Evolutionary conservation across 2,329 filamentous ascomycete genomes (phyloP), one percentile per base, ranked within the genome.

Genomic region (Aspergillus fischeri): DNA sequence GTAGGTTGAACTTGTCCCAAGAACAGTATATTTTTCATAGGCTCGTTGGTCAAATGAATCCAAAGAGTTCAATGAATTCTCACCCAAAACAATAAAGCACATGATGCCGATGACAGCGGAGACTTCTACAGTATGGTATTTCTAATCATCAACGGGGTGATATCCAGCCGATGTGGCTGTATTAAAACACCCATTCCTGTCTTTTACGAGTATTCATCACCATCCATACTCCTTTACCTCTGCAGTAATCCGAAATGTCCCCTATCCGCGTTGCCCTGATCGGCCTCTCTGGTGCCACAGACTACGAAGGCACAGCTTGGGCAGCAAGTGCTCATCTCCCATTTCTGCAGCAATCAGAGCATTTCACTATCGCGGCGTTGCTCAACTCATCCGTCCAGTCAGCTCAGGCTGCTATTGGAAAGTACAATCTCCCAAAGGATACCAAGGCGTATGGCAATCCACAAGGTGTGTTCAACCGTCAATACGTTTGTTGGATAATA

Each of bases 361-460:
- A 54, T n/a, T 58, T 56, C 24, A 38, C 57, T n/a, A 44, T 62
- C n/a, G 29, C 56, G 2, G 58, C 60, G 8, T 25, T 60, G 11
- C 50, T 56, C 27, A 62, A 60, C 38, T 56, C 55, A n/a, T 58
- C 53, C 10, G 47, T 38, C 2, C 49, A 51, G 14, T 54, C 58
- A n/a, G 60, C 58, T 9, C 35, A 51, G 28, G 47, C 55, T 4
- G 60, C 60, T 21, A 58, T 62, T 25, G 52, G 68, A 2, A 63
- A 72, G 1, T 83, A 77, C 63, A 66, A 73, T 0, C 73, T 84
- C 0, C 67, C 75, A 0, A 52, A 70, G 0, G 67, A 67, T 3
- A 79, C 77, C 1, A 78, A 75, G 24, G 74, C 80, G 0, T 85
- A 86, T 56, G 82, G 80, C 3, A 69, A 77, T n/a, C 77, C 83